Evolutionary conservation across 192 early-diverging fungal genomes (phyloP).

Genomic region (Obelidium mucronatum): DNA sequence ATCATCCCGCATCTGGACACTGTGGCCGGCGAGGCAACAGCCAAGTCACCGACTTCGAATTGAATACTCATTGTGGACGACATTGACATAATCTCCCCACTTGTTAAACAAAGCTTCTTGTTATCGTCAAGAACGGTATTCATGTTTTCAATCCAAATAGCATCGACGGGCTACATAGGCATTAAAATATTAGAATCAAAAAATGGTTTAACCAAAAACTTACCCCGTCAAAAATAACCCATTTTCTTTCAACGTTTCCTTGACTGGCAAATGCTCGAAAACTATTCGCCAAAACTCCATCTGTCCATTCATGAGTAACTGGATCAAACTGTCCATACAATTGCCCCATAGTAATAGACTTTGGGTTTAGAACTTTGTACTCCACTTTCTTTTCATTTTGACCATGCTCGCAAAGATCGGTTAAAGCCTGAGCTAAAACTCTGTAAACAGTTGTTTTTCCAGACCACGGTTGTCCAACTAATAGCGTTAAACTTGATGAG

Average conservation of each 20-base stretch:
- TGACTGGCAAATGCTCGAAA: conserved; percentile 60
- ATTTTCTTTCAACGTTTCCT: conserved; percentile 58
- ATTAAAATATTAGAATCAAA: neutral
- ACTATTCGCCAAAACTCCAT: conserved; percentile 64
- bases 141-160: conserved; percentile 75
- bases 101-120: conserved; percentile 67
- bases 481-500: neutral
- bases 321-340: conserved; percentile 69
- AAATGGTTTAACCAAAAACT: neutral
- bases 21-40: conserved; percentile 68
- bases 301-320: conserved; percentile 68
- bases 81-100: conserved; percentile 68
- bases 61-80: conserved; percentile 64
- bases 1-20: conserved; percentile 71
- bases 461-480: conserved; percentile 61
- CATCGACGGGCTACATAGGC: conserved; percentile 55
- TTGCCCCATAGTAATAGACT: conserved; percentile 71
- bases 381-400: conserved; percentile 63
- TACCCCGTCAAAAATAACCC: conserved; percentile 68
- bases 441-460: conserved; percentile 68
- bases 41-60: conserved; percentile 68
- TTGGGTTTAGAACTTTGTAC: conserved; percentile 63
- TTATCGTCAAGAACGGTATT: conserved; percentile 71
- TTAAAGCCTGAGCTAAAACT: conserved; percentile 59
- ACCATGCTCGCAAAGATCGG: conserved; percentile 54